Evolutionary conservation across 176 grass and related monocot species (phyloP).

Genomic region (Otatea glauca): DNA sequence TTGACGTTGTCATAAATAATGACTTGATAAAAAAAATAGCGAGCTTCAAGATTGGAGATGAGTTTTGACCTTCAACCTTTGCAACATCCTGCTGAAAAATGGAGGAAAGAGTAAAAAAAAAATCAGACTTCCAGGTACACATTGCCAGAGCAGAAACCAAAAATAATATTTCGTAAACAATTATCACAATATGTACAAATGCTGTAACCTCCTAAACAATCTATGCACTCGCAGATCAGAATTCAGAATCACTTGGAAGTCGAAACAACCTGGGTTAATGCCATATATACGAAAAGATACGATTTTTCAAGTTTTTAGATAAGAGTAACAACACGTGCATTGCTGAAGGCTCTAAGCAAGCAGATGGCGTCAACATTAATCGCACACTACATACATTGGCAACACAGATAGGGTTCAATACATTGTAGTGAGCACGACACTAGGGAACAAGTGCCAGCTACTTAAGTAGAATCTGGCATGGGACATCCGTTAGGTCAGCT

Average conservation of each 20-base stretch:
- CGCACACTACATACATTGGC: neutral
- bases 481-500: neutral
- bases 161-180: neutral
- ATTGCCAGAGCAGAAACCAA: neutral
- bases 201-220: neutral
- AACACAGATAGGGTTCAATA: neutral
- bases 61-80: slow-evolving; percentile 52
- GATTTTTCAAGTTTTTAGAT: neutral
- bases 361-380: neutral
- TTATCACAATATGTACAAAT: neutral
- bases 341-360: neutral
- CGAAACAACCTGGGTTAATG: neutral
- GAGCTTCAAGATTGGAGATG: slow-evolving; percentile 14
- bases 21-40: neutral
- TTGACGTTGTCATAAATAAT: slow-evolving; percentile 1
- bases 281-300: neutral
- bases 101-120: slow-evolving; percentile 23
- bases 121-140: neutral
- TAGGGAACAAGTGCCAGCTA: neutral
- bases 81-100: slow-evolving; percentile 41
- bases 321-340: neutral
- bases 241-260: neutral
- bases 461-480: slow-evolving; percentile 15
- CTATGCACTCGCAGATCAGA: neutral
- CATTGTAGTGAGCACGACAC: neutral